Evolutionary conservation across 768 basidiomycete species (phyloP).

Genomic region (Termitomyces sp.): DNA sequence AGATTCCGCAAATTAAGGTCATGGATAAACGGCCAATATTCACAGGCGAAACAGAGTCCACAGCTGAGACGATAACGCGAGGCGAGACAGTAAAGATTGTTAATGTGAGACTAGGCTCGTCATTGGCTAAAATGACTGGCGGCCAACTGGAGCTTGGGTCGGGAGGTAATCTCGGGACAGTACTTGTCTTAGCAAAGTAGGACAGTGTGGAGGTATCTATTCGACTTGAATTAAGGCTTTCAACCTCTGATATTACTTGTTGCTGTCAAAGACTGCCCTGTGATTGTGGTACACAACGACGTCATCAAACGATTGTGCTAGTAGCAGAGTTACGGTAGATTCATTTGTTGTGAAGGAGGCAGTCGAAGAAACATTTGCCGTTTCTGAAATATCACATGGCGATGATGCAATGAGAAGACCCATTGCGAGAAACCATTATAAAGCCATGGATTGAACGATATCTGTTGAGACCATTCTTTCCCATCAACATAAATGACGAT

Average conservation of each 20-base stretch:
- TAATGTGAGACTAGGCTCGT: slow-evolving; percentile 40
- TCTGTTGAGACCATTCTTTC: not conserved
- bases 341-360: not conserved
- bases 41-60: slow-evolving; percentile 19
- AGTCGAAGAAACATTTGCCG: not conserved
- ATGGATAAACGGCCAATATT: slow-evolving; percentile 37
- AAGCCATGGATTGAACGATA: not conserved
- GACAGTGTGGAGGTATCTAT: not conserved
- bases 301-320: not conserved
- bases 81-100: slow-evolving; percentile 49
- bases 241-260: not conserved
- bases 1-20: slow-evolving; percentile 57
- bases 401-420: not conserved
- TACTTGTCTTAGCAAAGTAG: slow-evolving; percentile 28
- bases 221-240: not conserved
- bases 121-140: slow-evolving; percentile 5
- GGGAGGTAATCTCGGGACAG: slow-evolving; percentile 19
- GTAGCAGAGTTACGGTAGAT: not conserved
- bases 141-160: slow-evolving; percentile 9
- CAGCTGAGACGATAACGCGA: slow-evolving; percentile 26
- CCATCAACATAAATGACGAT: slow-evolving; percentile 24
- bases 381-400: not conserved
- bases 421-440: slow-evolving; percentile 1
- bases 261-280: not conserved
- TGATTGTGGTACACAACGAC: not conserved